Evolutionary conservation across 257 asterid genomes (phyloP), one percentile per base, ranked within the genome.

Genomic region (Ocimum tenuiflorum): DNA sequence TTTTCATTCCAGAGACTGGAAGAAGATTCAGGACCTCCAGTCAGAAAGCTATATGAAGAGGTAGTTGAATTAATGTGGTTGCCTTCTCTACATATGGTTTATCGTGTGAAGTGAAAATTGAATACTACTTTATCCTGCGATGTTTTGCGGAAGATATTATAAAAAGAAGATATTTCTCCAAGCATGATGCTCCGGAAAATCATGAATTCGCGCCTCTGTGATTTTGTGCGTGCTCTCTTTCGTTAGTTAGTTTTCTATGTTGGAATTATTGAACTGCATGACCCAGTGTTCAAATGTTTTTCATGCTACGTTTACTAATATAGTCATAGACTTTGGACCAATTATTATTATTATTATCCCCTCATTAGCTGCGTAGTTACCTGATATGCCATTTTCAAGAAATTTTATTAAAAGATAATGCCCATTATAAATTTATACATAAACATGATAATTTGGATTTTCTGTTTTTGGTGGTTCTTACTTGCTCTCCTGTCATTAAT

Each of bases 21-120:
- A 57, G 96, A 86, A 71, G 88, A 87, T 80, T 87, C 96, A 23
- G 88, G 91, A 64, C 94, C 94, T 54, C 94, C 84, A 63, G 86
- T 85, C 81, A 78, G 91, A 77, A 86, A 77, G 73, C 75, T 92
- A 65, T 89, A 92, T 63, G 95, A 91, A 58, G 97, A 92, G 98
- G 98, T 89, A 79, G 6, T 68, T 70, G 59, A 60, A 8, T 33
- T 60, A 19, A 45, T 22, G 43, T 41, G 2, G 35, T 15, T 27
- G 27, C 18, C 52, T 69, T 57, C 53, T 31, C 53, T 55, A 35
- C 38, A 52, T 62, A 48, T 29, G 60, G 48, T 57, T 38, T 38
- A 59, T 38, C 35, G 19, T 60, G 19, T 19, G 35, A 15, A 65
- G 12, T 3, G 18, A 48, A 66, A 23, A 65, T 6, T 3, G 18